Conservation (phyloP, 768 basidiomycete genomes). For the Boletus pseudopeckii region DNA sequence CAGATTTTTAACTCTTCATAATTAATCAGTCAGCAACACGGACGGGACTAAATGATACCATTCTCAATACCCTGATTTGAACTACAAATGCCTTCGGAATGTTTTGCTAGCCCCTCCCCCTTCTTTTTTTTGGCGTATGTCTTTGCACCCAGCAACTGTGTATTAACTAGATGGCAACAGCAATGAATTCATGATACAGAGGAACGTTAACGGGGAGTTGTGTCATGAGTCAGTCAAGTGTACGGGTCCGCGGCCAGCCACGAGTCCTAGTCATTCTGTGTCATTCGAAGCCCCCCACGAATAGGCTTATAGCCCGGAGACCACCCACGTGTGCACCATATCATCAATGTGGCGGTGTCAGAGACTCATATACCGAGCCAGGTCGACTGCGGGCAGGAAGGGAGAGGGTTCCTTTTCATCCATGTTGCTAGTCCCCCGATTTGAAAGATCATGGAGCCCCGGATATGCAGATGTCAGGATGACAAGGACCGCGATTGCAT, state of each 20-base stretch:
- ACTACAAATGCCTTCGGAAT: slow-evolving; percentile 2
- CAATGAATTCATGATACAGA: neutral
- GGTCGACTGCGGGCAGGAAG: slow-evolving; percentile 1
- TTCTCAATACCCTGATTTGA: slow-evolving; percentile 17
- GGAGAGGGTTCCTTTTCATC: too few species aligned
- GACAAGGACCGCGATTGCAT: neutral
- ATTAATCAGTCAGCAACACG: slow-evolving; percentile 1
- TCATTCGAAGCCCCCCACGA: neutral
- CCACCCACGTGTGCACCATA: neutral
- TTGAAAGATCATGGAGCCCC: neutral
- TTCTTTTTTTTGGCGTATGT: neutral
- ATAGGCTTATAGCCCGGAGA: neutral
- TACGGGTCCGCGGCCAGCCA: neutral
- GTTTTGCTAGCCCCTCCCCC: slow-evolving; percentile 6
- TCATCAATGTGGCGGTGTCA: slow-evolving; percentile 5
- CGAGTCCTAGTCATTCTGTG: neutral
- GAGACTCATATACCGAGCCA: neutral
- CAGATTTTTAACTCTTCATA: neutral
- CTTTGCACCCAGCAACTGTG: neutral
- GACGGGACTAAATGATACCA: slow-evolving; percentile 22
- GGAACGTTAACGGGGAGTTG: neutral
- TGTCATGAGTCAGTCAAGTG: neutral
- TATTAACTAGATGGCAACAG: slow-evolving; percentile 12
- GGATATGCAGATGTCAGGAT: neutral
- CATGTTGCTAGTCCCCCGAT: neutral